Evolutionary conservation across 2,329 filamentous ascomycete genomes (phyloP).

Genomic region (Leptosphaerulina australis): DNA sequence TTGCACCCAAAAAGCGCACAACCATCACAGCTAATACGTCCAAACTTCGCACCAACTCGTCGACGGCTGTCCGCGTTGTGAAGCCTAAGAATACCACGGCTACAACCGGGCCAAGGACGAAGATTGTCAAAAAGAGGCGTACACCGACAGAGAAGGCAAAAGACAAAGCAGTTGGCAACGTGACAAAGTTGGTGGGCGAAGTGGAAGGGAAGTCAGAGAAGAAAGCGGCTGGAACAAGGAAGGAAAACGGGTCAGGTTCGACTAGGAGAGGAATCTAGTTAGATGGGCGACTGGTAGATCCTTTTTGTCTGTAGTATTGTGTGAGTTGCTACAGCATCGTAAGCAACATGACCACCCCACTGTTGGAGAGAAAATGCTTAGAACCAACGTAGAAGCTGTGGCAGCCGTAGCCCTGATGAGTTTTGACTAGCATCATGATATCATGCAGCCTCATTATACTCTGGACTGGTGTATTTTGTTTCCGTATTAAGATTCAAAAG

Average conservation of each 20-base stretch:
- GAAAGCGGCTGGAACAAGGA: slow-evolving; percentile 28
- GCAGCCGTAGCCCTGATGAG: too few species aligned
- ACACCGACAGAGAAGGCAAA: slow-evolving; percentile 37
- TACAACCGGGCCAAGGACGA: slow-evolving; percentile 23
- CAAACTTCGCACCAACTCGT: slow-evolving; percentile 47
- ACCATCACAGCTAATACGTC: slow-evolving; percentile 49
- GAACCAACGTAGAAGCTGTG: too few species aligned
- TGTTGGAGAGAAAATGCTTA: too few species aligned
- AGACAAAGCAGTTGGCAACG: slow-evolving; percentile 35
- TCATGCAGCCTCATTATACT: too few species aligned
- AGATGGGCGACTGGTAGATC: not conserved
- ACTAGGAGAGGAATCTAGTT: not conserved
- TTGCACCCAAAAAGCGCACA: slow-evolving; percentile 42
- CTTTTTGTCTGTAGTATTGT: too few species aligned
- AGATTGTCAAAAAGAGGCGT: slow-evolving; percentile 32
- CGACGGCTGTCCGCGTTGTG: slow-evolving; percentile 36
- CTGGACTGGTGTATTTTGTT: too few species aligned
- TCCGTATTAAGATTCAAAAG: too few species aligned
- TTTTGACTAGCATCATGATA: too few species aligned
- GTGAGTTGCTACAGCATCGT: too few species aligned
- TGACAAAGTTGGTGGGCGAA: slow-evolving; percentile 32
- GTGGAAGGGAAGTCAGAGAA: slow-evolving; percentile 36
- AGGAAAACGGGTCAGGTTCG: slow-evolving; percentile 5
- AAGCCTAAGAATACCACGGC: slow-evolving; percentile 30
- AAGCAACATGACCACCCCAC: too few species aligned